Conservation (phyloP, 768 basidiomycete species). For the Tulasnella sp. region DNA sequence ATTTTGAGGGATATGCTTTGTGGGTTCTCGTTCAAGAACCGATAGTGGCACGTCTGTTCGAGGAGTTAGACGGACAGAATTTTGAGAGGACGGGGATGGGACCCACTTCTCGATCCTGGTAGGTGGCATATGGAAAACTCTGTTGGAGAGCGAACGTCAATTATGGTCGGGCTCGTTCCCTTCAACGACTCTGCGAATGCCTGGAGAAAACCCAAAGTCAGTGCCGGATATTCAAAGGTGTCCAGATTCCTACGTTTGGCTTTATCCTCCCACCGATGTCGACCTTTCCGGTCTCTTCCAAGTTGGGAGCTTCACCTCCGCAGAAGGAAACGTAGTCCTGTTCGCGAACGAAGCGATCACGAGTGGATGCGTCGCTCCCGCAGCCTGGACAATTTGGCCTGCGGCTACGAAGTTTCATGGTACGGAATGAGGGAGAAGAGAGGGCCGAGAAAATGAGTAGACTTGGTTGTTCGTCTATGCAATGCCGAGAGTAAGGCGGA, state of each 20-base stretch:
- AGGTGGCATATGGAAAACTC: slow-evolving; percentile 90
- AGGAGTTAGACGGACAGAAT: slow-evolving; percentile 17
- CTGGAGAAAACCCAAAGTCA: slow-evolving; percentile 44
- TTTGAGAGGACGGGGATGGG: not conserved
- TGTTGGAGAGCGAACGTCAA: slow-evolving; percentile 78
- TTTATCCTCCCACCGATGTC: slow-evolving; percentile 43
- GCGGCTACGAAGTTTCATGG: slow-evolving; percentile 74
- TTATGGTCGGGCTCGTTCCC: slow-evolving; percentile 47
- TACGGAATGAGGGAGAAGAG: slow-evolving; percentile 71
- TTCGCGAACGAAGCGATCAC: slow-evolving; percentile 52
- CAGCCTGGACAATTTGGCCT: slow-evolving; percentile 78
- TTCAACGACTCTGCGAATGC: slow-evolving; percentile 50
- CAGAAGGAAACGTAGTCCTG: slow-evolving; percentile 88
- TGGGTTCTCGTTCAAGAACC: slow-evolving; percentile 63
- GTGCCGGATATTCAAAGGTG: not conserved
- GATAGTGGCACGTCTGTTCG: slow-evolving; percentile 72
- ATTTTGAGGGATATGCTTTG: slow-evolving; percentile 45
- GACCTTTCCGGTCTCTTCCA: slow-evolving; percentile 59
- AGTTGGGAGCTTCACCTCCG: slow-evolving; percentile 70
- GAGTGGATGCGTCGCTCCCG: slow-evolving; percentile 54
- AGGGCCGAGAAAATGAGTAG: slow-evolving; percentile 78
- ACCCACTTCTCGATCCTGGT: slow-evolving; percentile 71
- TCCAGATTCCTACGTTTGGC: slow-evolving; percentile 46
- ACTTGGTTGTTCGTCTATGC: slow-evolving; percentile 47
- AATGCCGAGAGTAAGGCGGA: not conserved